Conservation (phyloP, 1,284 basidiomycete species). For the Ustilago shanxiensis region DNA sequence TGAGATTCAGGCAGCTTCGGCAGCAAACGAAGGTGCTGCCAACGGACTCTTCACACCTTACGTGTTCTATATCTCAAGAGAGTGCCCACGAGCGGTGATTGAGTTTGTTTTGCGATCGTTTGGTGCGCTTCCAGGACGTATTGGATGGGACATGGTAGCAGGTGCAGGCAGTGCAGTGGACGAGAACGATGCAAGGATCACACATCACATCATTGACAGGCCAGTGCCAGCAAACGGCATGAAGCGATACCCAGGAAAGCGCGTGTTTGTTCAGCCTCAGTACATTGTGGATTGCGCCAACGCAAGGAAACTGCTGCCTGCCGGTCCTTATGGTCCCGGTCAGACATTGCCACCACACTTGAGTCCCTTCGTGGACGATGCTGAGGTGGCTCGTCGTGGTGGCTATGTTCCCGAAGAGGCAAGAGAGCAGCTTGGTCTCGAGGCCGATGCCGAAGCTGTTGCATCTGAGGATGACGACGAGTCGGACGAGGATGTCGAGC, state of each 20-base stretch:
- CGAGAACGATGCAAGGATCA: constrained; percentile 77
- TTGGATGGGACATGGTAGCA: constrained; percentile 85
- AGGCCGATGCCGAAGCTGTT: constrained; percentile 75
- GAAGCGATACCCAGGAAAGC: constrained; percentile 71
- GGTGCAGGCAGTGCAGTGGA: constrained; percentile 86
- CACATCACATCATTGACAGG: constrained; percentile 95
- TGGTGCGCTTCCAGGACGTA: constrained; percentile 78
- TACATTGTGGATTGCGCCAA: constrained; percentile 99
- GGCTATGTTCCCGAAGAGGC: constrained; percentile 72
- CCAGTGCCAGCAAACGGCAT: constrained; percentile 73
- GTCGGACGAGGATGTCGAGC: constrained; percentile 69
- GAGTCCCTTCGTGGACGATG: constrained; percentile 90
- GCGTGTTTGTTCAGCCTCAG: constrained; percentile 95
- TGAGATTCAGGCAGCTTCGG: constrained; percentile 71
- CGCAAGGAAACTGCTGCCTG: constrained; percentile 83
- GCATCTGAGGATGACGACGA: constrained; percentile 67
- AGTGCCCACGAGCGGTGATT: constrained; percentile 90
- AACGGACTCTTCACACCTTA: constrained; percentile 81
- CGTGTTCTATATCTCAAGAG: constrained; percentile 94
- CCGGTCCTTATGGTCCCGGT: constrained; percentile 88
- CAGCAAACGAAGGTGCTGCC: constrained; percentile 42
- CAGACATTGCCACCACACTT: constrained; percentile 91
- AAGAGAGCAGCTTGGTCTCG: constrained; percentile 72
- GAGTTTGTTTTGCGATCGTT: constrained; percentile 94
- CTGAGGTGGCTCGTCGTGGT: constrained; percentile 73